Evolutionary conservation across 208 protist species (phyloP).

Genomic region (Angomonas ambiguus): DNA sequence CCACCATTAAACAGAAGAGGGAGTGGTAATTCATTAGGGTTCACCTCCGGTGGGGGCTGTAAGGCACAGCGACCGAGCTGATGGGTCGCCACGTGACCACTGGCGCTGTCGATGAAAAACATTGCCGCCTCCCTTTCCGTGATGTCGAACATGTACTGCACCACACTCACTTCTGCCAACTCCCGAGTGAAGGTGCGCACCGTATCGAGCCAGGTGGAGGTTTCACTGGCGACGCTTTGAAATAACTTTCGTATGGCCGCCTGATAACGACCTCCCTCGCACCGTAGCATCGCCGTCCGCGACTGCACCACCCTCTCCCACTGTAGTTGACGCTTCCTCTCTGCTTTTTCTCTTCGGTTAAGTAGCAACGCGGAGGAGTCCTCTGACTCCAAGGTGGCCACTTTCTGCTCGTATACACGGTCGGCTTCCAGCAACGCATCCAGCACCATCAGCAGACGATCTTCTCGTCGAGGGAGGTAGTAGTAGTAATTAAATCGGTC

Average conservation of each 20-base stretch:
- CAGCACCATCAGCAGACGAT: conserved; percentile 29
- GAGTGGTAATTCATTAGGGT: not conserved
- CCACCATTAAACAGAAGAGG: not conserved
- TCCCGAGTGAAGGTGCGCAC: conserved; percentile 56
- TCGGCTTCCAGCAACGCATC: conserved; percentile 16
- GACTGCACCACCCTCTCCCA: conserved; percentile 15
- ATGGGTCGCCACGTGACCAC: conserved; percentile 70
- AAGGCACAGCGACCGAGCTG: conserved; percentile 57
- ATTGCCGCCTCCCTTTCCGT: conserved; percentile 41
- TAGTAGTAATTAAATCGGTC: conserved; percentile 22
- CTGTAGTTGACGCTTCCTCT: conserved; percentile 7
- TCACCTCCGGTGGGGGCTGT: conserved; percentile 22
- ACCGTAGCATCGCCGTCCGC: conserved; percentile 32
- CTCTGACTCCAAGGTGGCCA: not conserved
- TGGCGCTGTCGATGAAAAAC: conserved; percentile 65
- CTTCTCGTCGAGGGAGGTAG: conserved; percentile 38
- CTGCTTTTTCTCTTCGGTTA: not conserved
- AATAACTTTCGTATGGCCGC: conserved; percentile 44
- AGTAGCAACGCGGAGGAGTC: not conserved
- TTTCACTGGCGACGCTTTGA: conserved; percentile 33
- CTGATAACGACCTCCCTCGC: conserved; percentile 40
- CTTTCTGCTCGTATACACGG: not conserved
- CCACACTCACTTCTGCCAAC: conserved; percentile 77
- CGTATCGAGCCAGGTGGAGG: conserved; percentile 51
- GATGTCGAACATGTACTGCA: conserved; percentile 74